Evolutionary conservation across 169 alveolate genomes (phyloP).

Genomic region (Plasmodium sp.): DNA sequence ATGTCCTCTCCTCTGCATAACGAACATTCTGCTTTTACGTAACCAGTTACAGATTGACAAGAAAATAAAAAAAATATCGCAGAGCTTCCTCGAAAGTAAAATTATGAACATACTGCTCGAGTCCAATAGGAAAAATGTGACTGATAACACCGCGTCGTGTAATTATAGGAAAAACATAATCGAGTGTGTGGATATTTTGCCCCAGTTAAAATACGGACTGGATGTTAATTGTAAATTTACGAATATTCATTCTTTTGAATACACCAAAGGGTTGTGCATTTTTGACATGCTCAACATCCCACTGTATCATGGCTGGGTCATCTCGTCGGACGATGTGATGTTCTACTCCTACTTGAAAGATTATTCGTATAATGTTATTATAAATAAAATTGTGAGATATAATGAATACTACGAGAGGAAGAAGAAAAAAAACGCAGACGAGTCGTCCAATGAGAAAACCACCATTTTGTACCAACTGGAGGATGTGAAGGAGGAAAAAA

Average conservation of each 20-base stretch:
- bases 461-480: background rate
- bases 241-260: conserved; percentile 72
- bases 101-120: conserved; percentile 73
- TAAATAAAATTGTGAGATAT: conserved; percentile 67
- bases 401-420: conserved; percentile 73
- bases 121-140: conserved; percentile 68
- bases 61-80: conserved; percentile 69
- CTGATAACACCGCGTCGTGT: conserved; percentile 42
- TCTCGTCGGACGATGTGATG: conserved; percentile 66
- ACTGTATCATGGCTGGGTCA: conserved; percentile 76
- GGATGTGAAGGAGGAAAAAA: conserved; percentile 19
- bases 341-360: conserved; percentile 73
- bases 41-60: conserved; percentile 74
- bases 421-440: background rate
- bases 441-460: conserved; percentile 1
- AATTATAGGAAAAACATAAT: conserved; percentile 69
- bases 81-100: conserved; percentile 32
- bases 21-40: conserved; percentile 70
- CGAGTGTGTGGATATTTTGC: conserved; percentile 74
- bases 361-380: conserved; percentile 70
- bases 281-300: conserved; percentile 77
- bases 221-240: conserved; percentile 76
- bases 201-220: conserved; percentile 75
- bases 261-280: conserved; percentile 74
- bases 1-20: conserved; percentile 74